Percentiles rank a stretch among this genome's conserved stretches.
Conservation (phyloP, 2,329 filamentous ascomycete species). For the Paecilomyces dactylethromorphus region DNA sequence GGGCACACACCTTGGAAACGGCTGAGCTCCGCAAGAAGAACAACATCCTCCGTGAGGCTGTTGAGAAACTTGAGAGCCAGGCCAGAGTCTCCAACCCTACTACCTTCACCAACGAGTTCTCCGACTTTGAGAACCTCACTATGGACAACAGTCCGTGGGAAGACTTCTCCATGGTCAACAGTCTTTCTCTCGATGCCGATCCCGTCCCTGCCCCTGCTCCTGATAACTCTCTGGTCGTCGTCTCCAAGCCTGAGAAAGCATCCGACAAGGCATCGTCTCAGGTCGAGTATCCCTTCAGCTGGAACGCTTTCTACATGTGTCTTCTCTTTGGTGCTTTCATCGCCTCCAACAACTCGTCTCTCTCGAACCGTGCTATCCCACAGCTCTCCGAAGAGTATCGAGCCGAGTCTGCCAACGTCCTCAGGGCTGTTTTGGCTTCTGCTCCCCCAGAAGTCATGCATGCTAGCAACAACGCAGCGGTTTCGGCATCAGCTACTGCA, state of each 20-base stretch:
- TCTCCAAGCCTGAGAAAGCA: conserved; percentile 32
- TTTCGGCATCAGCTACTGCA: conserved; percentile 17
- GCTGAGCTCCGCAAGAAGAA: conserved; percentile 90
- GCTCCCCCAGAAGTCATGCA: conserved; percentile 43
- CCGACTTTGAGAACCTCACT: conserved; percentile 74
- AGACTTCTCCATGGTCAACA: conserved; percentile 69
- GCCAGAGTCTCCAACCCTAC: conserved; percentile 38
- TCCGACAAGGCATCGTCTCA: conserved; percentile 40
- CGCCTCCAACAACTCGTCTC: conserved; percentile 70
- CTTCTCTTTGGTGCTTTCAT: conserved; percentile 95
- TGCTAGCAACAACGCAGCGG: conserved; percentile 38
- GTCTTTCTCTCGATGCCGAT: conserved; percentile 40
- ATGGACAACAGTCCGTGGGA: conserved; percentile 77
- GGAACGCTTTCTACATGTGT: conserved; percentile 79
- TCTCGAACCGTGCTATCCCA: conserved; percentile 50
- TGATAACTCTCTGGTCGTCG: conserved; percentile 33
- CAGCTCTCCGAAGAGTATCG: conserved; percentile 42
- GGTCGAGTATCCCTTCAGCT: conserved; percentile 62
- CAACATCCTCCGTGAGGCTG: conserved; percentile 65
- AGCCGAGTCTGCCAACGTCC: conserved; percentile 41
- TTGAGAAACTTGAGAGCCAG: conserved; percentile 42
- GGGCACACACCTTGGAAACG: conserved; percentile 81
- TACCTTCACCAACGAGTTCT: conserved; percentile 62
- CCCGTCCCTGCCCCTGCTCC: conserved; percentile 22
- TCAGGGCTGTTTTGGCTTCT: conserved; percentile 40